Conservation (phyloP, 2,329 filamentous ascomycete species). For the Aureobasidium sp. region DNA sequence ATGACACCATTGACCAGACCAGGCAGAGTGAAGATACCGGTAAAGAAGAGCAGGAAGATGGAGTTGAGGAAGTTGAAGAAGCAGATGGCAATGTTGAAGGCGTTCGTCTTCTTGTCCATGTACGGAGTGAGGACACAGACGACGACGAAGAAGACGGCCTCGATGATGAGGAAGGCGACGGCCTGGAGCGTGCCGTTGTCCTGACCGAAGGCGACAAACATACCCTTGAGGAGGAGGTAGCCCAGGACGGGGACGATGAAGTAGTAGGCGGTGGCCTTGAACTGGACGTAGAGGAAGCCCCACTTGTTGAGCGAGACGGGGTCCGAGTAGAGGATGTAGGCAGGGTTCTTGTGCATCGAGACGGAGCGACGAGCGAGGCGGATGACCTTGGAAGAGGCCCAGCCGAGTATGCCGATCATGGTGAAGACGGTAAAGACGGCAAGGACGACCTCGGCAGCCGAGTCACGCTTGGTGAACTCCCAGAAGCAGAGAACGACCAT, state of each 20-base stretch:
- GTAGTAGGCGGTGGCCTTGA: conserved; percentile 91
- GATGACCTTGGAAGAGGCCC: conserved; percentile 86
- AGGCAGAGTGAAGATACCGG: conserved; percentile 75
- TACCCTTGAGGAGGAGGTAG: conserved; percentile 77
- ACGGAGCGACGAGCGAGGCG: conserved; percentile 81
- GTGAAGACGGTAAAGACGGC: conserved; percentile 83
- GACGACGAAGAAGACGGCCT: conserved; percentile 66
- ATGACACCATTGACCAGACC: conserved; percentile 77
- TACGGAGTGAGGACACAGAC: conserved; percentile 78
- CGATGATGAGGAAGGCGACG: conserved; percentile 72
- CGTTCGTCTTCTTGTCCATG: conserved; percentile 99
- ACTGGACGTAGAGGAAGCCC: conserved; percentile 96
- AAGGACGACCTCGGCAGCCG: conserved; percentile 73
- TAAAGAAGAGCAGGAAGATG: conserved; percentile 83
- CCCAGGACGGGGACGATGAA: conserved; percentile 73
- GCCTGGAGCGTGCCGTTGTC: conserved; percentile 63
- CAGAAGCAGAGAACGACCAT: conserved; percentile 85
- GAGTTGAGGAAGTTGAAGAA: conserved; percentile 85
- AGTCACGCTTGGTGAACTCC: conserved; percentile 84
- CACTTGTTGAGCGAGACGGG: conserved; percentile 92
- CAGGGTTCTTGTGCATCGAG: conserved; percentile 87
- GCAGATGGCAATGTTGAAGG: conserved; percentile 89
- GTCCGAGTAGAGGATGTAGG: conserved; percentile 94
- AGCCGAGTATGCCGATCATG: conserved; percentile 66
- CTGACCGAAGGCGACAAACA: conserved; percentile 81